Conservation (phyloP, 2,329 filamentous ascomycete species). For the Elsinoe perseae region DNA sequence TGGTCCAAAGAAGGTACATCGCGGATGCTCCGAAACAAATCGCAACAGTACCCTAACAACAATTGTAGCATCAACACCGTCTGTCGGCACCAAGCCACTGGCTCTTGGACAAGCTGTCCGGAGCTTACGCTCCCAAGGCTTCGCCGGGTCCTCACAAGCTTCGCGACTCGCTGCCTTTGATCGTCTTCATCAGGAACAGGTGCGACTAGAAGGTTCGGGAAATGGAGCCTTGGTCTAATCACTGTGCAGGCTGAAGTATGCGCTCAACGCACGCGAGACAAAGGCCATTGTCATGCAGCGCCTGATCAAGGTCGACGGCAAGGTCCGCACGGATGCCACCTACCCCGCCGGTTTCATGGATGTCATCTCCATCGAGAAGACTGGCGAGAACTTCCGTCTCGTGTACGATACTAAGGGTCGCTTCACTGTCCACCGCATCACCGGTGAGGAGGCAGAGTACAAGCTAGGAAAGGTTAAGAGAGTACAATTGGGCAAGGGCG, state of each 20-base stretch:
- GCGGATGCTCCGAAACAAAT: neutral
- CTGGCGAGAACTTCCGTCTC: constrained; percentile 99
- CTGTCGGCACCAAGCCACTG: constrained; percentile 98
- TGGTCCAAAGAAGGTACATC: constrained; percentile 41
- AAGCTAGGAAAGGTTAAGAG: constrained; percentile 99
- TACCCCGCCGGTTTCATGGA: constrained; percentile 99
- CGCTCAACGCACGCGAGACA: constrained; percentile 95
- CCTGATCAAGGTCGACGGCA: constrained; percentile 98
- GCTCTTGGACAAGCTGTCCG: constrained; percentile 99
- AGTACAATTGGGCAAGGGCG: constrained; percentile 97
- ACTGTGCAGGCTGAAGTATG: constrained; percentile 88
- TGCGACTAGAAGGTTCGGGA: constrained; percentile 27
- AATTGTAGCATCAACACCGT: constrained; percentile 99
- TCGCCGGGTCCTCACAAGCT: constrained; percentile 95
- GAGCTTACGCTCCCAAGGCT: constrained; percentile 59
- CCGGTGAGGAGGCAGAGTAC: constrained; percentile 97
- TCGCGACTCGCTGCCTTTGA: constrained; percentile 95
- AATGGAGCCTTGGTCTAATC: neutral
- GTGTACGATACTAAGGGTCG: constrained; percentile 99
- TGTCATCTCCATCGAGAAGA: constrained; percentile 98
- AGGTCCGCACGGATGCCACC: constrained; percentile 97
- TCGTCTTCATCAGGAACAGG: constrained; percentile 89
- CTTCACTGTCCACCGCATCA: constrained; percentile 99
- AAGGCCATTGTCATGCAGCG: constrained; percentile 99
- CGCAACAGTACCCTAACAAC: constrained; percentile 41